phyloP scores from a whole-genome alignment of 2,329 filamentous ascomycete genomes.

The Emydomyces testavorans region DNA sequence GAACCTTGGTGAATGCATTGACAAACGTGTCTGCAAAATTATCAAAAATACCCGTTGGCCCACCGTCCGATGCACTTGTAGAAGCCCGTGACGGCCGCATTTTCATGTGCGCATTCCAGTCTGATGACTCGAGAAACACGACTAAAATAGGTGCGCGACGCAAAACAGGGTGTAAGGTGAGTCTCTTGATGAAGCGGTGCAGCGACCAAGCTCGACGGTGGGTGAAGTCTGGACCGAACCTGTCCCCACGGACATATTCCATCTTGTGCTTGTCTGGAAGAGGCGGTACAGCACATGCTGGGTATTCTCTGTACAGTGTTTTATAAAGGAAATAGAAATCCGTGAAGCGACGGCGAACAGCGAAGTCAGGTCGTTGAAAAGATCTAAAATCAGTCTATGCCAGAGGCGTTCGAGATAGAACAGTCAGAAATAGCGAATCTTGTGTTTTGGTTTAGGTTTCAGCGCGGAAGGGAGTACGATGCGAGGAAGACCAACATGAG shows the following conservation, averaged over 20 bases:
- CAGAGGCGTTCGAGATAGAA: conserved; percentile 4
- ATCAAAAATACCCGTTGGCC: conserved; percentile 65
- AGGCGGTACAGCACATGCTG: conserved; percentile 83
- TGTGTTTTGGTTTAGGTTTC: too few relatives aligned
- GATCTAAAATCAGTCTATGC: conserved; percentile 79
- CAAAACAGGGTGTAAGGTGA: conserved; percentile 79
- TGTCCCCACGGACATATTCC: conserved; percentile 93
- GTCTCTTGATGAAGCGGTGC: conserved; percentile 75
- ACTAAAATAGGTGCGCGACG: conserved; percentile 72
- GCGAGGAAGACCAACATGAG: conserved; percentile 51
- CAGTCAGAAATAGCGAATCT: background rate
- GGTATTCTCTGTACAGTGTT: conserved; percentile 73
- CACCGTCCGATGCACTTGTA: conserved; percentile 34
- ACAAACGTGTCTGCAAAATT: conserved; percentile 93
- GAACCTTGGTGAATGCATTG: conserved; percentile 92
- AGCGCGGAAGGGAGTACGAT: background rate
- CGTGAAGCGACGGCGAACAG: conserved; percentile 82
- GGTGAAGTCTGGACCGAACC: conserved; percentile 89
- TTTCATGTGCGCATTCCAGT: conserved; percentile 96
- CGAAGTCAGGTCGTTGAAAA: conserved; percentile 70
- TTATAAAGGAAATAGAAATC: conserved; percentile 97
- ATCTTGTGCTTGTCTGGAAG: conserved; percentile 98
- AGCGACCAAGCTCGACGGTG: conserved; percentile 77
- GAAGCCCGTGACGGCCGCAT: conserved; percentile 57
- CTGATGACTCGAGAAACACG: conserved; percentile 78